Evolutionary conservation across 2,329 filamentous ascomycete genomes (phyloP), one percentile per base, ranked within the genome.

Genomic region (Beauveria asiatica): DNA sequence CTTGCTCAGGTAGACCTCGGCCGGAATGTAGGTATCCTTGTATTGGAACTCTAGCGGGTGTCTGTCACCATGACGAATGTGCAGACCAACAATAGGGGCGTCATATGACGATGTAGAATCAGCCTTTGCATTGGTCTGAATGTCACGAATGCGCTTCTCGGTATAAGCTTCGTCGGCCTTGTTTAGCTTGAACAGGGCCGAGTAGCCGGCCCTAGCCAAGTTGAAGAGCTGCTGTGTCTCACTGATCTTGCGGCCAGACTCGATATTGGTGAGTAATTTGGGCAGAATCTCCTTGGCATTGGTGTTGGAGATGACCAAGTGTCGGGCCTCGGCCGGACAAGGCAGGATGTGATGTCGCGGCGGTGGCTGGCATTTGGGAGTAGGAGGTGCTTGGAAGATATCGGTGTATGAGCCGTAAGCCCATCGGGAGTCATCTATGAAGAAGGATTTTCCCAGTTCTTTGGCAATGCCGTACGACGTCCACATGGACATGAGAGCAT

Each of bases 381-480:
- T 65, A 0, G 89, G 86, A 1, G 87, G 87, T 3, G 83, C 74
- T 50, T 82, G 75, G 72, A 96, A 95, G 67, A 89, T 90, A 55
- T 83, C 80, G 0, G 80, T 80, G 68, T 90, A 96, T 56, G 80
- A 79, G 10, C 91, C 91, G 67, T 94, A 94, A 1, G 88, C 86
- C 87, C 92, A 96, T 65, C 87, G 81, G 7, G 87, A 84, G 72
- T 96, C 91, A 67, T 95, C 90, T 63, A 96, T 78, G 74, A 96
- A 95, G 73, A 96, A 95, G 1, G 84, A 79, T 25, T 90, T 80
- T 16, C 83, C 83, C 70, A 95, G 88, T 62, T 85, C 82, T 69
- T 87, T 79, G 2, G 91, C 90, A 58, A 95, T 75, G 3, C 89
- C 89, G 69, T 94, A 95, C 27, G 90, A 87, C 67, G 88, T 87